phyloP scores from a whole-genome alignment of 1,284 basidiomycete genomes.

The Cutaneotrichosporon cutaneum region DNA sequence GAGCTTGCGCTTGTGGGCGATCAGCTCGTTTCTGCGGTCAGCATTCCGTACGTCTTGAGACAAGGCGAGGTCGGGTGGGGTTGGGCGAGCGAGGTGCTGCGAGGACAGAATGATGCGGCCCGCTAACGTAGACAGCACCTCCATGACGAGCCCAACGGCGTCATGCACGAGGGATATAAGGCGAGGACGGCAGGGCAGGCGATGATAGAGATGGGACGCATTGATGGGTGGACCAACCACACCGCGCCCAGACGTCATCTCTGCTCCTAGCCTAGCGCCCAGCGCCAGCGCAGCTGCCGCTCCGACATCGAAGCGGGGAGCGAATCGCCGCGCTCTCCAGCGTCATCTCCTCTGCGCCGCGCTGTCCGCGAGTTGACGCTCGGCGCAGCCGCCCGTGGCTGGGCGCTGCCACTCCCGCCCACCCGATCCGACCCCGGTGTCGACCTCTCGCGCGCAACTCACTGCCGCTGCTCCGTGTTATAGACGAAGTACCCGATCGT shows the following conservation, averaged over 20 bases:
- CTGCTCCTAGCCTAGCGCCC: background rate
- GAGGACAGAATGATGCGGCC: background rate
- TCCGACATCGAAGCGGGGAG: background rate
- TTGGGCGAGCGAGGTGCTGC: background rate
- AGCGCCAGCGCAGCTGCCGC: background rate
- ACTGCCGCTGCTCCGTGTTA: conserved; percentile 48
- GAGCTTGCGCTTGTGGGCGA: conserved; percentile 36
- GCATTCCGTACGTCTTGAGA: background rate
- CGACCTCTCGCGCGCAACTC: conserved; percentile 22
- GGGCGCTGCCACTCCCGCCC: too few relatives aligned
- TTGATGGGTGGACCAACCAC: background rate
- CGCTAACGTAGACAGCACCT: background rate
- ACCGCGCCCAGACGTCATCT: background rate
- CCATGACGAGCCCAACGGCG: background rate
- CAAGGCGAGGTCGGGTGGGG: background rate
- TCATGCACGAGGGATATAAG: too few relatives aligned
- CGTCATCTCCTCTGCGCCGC: background rate
- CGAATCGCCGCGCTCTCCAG: background rate
- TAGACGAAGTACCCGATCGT: conserved; percentile 45
- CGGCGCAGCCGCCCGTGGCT: too few relatives aligned
- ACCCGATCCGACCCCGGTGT: background rate
- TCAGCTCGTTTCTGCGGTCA: conserved; percentile 29
- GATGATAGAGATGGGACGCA: background rate
- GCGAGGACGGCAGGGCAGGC: background rate
- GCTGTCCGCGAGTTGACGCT: too few relatives aligned